phyloP scores from a whole-genome alignment of 208 protist species.

The Leishmania gerbilli region DNA sequence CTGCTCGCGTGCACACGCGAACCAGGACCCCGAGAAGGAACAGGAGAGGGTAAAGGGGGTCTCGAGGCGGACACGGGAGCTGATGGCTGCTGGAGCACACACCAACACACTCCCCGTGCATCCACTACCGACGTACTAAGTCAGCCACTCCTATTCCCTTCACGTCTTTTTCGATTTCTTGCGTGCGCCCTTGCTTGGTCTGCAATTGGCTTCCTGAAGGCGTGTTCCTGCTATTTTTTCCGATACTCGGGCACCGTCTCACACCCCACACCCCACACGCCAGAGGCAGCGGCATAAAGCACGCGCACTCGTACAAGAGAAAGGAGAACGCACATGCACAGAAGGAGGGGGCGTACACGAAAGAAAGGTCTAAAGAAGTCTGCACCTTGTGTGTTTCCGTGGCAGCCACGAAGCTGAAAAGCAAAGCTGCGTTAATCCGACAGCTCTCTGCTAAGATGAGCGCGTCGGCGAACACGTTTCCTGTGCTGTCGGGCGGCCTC shows the following conservation, averaged over 20 bases:
- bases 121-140: not conserved
- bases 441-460: slow-evolving; percentile 33
- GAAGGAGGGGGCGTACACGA: not conserved
- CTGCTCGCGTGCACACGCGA: not conserved
- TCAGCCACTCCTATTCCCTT: not conserved
- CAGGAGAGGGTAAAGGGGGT: not conserved
- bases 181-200: not conserved
- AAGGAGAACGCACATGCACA: not conserved
- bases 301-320: not conserved
- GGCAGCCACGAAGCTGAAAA: slow-evolving; percentile 12
- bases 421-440: slow-evolving; percentile 27
- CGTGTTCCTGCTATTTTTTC: slow-evolving; percentile 8
- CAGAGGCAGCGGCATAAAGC: no score
- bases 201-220: not conserved
- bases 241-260: slow-evolving; percentile 3
- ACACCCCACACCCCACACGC: not conserved
- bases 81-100: not conserved
- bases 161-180: not conserved
- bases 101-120: not conserved
- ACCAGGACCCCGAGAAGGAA: not conserved
- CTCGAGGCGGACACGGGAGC: not conserved
- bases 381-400: not conserved
- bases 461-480: slow-evolving; percentile 17
- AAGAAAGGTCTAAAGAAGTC: not conserved
- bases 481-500: not conserved